Evolutionary conservation across 148 eudicot genomes (phyloP).

Genomic region (Fagopyrum homotropicum): DNA sequence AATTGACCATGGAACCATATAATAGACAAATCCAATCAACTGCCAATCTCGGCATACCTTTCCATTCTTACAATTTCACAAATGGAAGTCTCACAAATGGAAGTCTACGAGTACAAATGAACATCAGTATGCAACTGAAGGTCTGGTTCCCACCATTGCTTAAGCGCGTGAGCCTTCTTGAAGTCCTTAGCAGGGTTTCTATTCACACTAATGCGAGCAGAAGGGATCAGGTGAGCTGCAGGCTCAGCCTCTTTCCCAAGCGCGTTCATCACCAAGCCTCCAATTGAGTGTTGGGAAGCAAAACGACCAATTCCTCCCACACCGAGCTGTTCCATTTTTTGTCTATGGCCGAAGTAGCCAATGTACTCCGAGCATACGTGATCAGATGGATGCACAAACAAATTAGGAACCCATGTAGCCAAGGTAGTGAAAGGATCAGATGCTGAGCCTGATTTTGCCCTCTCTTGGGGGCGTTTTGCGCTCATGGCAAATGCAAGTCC

Average conservation of each 20-base stretch:
- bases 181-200: slow-evolving; percentile 34
- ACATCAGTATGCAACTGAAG: slow-evolving; percentile 38
- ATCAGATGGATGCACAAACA: slow-evolving; percentile 52
- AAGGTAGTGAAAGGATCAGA: slow-evolving; percentile 36
- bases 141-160: slow-evolving; percentile 83
- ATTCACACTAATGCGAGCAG: slow-evolving; percentile 61
- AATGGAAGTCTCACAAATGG: neutral
- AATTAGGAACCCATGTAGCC: slow-evolving; percentile 43
- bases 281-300: slow-evolving; percentile 80
- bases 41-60: too few species aligned
- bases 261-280: slow-evolving; percentile 60
- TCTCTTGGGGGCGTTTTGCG: slow-evolving; percentile 32
- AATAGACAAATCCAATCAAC: neutral
- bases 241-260: slow-evolving; percentile 63
- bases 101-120: slow-evolving; percentile 28
- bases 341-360: slow-evolving; percentile 58
- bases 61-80: neutral
- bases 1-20: neutral
- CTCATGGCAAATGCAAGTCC: slow-evolving; percentile 73
- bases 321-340: slow-evolving; percentile 56
- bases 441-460: slow-evolving; percentile 13
- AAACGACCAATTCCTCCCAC: slow-evolving; percentile 44
- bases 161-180: slow-evolving; percentile 70
- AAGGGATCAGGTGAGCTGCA: slow-evolving; percentile 64
- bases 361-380: slow-evolving; percentile 57